These are phyloP conservation scores for Aspergillus unguis DNA, from an alignment of 2,329 filamentous ascomycete genomes.

Conservation along the genomic window DNA sequence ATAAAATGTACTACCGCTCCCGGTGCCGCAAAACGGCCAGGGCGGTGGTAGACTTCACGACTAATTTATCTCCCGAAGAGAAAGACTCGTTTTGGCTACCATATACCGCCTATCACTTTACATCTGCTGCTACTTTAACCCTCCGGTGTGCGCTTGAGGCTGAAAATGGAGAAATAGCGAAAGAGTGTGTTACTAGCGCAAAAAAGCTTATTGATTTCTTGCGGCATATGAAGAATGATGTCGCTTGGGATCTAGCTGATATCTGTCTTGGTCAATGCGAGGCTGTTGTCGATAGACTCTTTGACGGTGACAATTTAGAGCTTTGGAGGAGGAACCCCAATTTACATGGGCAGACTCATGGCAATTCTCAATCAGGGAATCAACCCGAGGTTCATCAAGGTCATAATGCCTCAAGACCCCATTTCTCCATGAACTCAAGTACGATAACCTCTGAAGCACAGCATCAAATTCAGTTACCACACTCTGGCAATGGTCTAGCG, in stretches of 20 bases:
- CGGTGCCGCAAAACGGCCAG: slow-evolving; percentile 5
- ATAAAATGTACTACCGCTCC: slow-evolving; percentile 5
- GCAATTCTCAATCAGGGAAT: too few species aligned
- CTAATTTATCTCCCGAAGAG: background rate
- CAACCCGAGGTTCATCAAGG: background rate
- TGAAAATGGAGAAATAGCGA: slow-evolving; percentile 1
- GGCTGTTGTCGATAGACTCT: slow-evolving; percentile 5
- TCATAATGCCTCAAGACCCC: background rate
- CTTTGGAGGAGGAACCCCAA: slow-evolving; percentile 6
- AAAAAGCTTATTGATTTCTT: slow-evolving; percentile 4
- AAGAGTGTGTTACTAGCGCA: slow-evolving; percentile 4
- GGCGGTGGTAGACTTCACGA: slow-evolving; percentile 3
- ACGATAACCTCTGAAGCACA: background rate
- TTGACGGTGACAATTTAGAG: slow-evolving; percentile 3
- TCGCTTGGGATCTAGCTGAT: slow-evolving; percentile 6
- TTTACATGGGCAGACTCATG: background rate
- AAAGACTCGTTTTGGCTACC: slow-evolving; percentile 5
- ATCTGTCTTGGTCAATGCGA: slow-evolving; percentile 8
- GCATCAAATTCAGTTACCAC: background rate
- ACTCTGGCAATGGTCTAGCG: too few species aligned
- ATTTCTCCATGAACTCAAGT: background rate
- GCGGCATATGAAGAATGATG: background rate
- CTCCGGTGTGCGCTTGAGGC: slow-evolving; percentile 7
- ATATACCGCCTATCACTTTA: slow-evolving; percentile 9
- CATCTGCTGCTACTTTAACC: slow-evolving; percentile 3